Evolutionary conservation across 129 eudicot genomes (phyloP), one percentile per base, ranked within the genome.

Genomic region (Artemisia argyi): DNA sequence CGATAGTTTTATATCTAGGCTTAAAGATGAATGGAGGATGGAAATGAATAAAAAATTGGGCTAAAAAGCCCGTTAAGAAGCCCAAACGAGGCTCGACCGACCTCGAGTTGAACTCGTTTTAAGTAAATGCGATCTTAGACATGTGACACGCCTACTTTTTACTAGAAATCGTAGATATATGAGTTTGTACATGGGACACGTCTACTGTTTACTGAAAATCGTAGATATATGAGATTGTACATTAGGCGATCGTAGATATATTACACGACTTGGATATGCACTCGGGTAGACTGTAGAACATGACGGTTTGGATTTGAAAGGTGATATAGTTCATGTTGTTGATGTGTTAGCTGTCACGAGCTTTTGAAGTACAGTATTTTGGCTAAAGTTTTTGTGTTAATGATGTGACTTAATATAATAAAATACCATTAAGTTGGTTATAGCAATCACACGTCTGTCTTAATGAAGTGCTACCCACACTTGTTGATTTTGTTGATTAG

Each of bases 21-120:
- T 80, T 75, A 80, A 70, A 70, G 73, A 70, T 15, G 84, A 80
- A 52, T 80, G 80, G 80, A 80, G 73, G 46, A 80, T 69, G 80
- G 80, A 80, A 32, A 69, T 53, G 65, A 76, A 73, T 12, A 18
- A 64, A 1, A 64, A 64, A 30, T 32, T 32, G 82, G 77, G 61
- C 18, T 71, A 49, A 67, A 62, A 58, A 44, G 67, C 74, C 74
- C 39, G 20, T 65, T 65, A 65, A 35, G 18, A 66, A 48, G 58
- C 61, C 73, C 61, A 51, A 68, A 48, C n/a, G n/a, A 61, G 12
- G n/a, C 28, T 44, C 48, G 50, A 16, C 54, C 0, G 24, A 32
- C 11, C 1, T 39, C 46, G 46, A 7, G 0, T 20, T 39, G 46
- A 35, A 7, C 44, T 7, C 2, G 42, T 35, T 35, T 35, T 3